These are phyloP conservation scores for Penicillium decumbens DNA, from an alignment of 2,329 filamentous ascomycete species.

Conservation along the genomic window DNA sequence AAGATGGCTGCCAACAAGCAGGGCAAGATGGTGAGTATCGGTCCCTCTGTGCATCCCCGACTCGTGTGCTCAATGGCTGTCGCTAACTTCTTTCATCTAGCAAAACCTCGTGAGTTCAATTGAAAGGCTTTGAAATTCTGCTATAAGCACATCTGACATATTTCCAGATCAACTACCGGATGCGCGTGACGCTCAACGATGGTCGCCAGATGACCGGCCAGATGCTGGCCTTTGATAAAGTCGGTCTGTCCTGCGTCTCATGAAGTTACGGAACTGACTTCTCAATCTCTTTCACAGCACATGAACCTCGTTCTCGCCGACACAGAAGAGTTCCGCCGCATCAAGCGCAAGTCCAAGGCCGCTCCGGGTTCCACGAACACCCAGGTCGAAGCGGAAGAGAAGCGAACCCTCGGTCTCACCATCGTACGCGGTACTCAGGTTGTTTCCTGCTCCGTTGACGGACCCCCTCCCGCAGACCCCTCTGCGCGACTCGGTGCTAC, in stretches of 20 bases:
- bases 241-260: constrained; percentile 36
- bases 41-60: constrained; percentile 11
- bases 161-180: constrained; percentile 92
- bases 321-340: constrained; percentile 92
- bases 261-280: constrained; percentile 2
- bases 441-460: constrained; percentile 90
- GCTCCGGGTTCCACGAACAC: constrained; percentile 57
- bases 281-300: constrained; percentile 56
- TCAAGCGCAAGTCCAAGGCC: constrained; percentile 76
- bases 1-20: constrained; percentile 75
- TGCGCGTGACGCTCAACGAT: constrained; percentile 93
- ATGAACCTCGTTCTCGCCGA: constrained; percentile 99
- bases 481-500: constrained; percentile 79
- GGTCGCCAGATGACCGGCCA: constrained; percentile 94
- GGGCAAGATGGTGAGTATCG: constrained; percentile 90
- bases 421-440: constrained; percentile 94
- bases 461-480: constrained; percentile 89
- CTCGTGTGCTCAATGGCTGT: constrained; percentile 49
- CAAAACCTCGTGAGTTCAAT: constrained; percentile 58
- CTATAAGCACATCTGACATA: constrained; percentile 44
- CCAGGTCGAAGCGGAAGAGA: constrained; percentile 86
- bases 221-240: constrained; percentile 98
- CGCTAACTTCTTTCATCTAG: constrained; percentile 42
- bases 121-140: not conserved
- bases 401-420: constrained; percentile 89